Percentiles rank a stretch among this genome's conserved stretches.
Evolutionary conservation across 2,329 filamentous ascomycete genomes (phyloP).

Genomic region (Ophiostoma tasmaniense): DNA sequence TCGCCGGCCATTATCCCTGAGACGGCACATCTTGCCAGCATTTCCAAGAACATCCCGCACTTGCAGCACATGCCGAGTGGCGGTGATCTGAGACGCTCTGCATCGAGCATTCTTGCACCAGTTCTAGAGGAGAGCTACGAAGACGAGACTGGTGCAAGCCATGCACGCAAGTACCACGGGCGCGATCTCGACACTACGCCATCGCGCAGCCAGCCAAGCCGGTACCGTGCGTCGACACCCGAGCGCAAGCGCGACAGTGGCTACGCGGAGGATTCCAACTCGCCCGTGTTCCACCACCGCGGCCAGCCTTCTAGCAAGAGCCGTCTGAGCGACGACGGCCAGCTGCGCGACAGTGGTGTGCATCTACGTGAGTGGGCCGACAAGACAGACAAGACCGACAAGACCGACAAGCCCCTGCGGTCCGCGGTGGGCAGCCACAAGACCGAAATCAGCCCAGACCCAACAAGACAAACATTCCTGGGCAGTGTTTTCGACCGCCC

Average conservation of each 20-base stretch:
- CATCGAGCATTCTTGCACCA: constrained; percentile 38
- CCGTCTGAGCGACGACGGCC: constrained; percentile 22
- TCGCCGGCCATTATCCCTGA: constrained; percentile 16
- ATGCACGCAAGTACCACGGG: constrained; percentile 19
- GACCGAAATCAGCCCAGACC: not conserved
- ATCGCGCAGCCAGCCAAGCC: constrained; percentile 8
- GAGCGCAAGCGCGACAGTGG: constrained; percentile 41
- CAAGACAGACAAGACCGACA: constrained; percentile 18
- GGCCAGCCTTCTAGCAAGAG: constrained; percentile 1
- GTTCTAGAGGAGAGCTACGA: constrained; percentile 46
- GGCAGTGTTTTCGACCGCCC: not conserved
- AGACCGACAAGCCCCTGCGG: not conserved
- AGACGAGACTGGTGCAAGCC: constrained; percentile 23
- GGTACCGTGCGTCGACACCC: not conserved
- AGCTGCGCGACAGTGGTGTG: constrained; percentile 47
- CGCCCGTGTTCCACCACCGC: not conserved
- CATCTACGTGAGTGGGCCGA: constrained; percentile 40
- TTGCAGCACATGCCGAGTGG: constrained; percentile 12
- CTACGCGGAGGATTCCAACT: constrained; percentile 32
- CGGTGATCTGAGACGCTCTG: constrained; percentile 17
- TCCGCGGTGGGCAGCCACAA: not conserved
- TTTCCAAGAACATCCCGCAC: constrained; percentile 12
- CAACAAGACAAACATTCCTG: not conserved
- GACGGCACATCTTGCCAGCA: constrained; percentile 6
- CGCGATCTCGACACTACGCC: constrained; percentile 16